Percentiles rank a stretch among this genome's conserved stretches.
These are phyloP conservation scores for Haplographium delicatum DNA, from an alignment of 495 filamentous ascomycete genomes.

Conservation along the genomic window DNA sequence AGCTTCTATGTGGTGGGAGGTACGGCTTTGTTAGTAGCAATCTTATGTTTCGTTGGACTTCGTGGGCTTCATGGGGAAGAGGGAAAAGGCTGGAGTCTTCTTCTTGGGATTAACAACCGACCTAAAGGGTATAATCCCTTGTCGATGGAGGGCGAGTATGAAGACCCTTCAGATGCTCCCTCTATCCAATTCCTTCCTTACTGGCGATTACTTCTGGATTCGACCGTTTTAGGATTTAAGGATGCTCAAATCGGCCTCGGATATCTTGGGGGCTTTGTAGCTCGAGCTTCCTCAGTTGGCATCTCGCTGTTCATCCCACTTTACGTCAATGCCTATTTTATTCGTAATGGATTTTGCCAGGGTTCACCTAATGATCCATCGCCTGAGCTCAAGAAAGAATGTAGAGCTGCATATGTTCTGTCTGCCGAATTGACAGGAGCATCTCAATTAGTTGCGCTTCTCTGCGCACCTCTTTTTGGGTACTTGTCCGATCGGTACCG, in stretches of 20 bases:
- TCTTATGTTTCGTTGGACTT: conserved; percentile 76
- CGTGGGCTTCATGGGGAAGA: conserved; percentile 73
- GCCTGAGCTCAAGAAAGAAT: conserved; percentile 71
- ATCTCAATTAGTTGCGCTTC: conserved; percentile 77
- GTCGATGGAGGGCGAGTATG: not conserved
- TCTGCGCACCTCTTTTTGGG: conserved; percentile 83
- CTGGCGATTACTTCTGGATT: conserved; percentile 51
- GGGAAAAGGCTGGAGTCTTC: conserved; percentile 57
- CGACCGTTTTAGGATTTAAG: conserved; percentile 65
- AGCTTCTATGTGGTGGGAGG: conserved; percentile 81
- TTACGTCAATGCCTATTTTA: conserved; percentile 85
- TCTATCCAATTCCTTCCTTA: conserved; percentile 35
- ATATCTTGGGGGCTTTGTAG: conserved; percentile 92
- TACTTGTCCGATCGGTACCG: conserved; percentile 60
- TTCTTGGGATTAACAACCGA: conserved; percentile 34
- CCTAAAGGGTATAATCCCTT: conserved; percentile 19
- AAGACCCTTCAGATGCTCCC: not conserved
- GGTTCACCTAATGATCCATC: conserved; percentile 51
- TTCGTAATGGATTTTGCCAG: conserved; percentile 70
- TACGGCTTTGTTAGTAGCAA: conserved; percentile 64
- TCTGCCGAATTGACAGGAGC: conserved; percentile 80
- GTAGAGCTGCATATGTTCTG: conserved; percentile 76
- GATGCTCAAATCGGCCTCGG: conserved; percentile 75
- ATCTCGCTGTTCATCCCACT: conserved; percentile 93
- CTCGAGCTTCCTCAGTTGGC: conserved; percentile 89